Evolutionary conservation across 441 rosid genomes (phyloP).

Genomic region (Sinapis alba): DNA sequence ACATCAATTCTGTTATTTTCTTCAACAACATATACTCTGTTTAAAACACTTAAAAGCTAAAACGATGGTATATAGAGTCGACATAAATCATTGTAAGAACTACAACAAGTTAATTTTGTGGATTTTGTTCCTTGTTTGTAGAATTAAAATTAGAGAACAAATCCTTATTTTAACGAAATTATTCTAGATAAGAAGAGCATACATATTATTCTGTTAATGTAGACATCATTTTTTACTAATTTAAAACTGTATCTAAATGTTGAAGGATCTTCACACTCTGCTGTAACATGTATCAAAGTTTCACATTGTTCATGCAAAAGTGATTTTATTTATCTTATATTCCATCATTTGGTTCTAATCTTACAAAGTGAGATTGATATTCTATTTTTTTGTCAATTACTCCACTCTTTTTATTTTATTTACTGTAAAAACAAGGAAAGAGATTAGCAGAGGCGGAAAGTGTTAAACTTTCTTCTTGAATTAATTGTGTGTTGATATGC

Average conservation of each 20-base stretch:
- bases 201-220: no score
- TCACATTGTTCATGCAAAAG: not conserved
- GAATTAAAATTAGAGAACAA: no score
- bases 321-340: not conserved
- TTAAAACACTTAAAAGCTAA: no score
- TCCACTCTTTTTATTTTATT: not conserved
- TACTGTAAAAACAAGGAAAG: constrained; percentile 1
- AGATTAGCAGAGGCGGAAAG: not conserved
- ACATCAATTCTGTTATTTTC: no score
- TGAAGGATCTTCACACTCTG: not conserved
- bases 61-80: no score
- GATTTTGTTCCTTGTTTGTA: no score
- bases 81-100: no score
- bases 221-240: not conserved
- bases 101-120: no score
- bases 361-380: not conserved
- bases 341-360: not conserved
- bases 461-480: constrained; percentile 26
- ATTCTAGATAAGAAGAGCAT: no score
- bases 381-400: not conserved
- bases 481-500: constrained; percentile 25
- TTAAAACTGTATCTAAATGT: not conserved
- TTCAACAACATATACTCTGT: no score
- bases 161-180: no score
- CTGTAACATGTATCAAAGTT: not conserved